Conservation (phyloP, 2,329 filamentous ascomycete genomes). For the Bipolaris cookei region DNA sequence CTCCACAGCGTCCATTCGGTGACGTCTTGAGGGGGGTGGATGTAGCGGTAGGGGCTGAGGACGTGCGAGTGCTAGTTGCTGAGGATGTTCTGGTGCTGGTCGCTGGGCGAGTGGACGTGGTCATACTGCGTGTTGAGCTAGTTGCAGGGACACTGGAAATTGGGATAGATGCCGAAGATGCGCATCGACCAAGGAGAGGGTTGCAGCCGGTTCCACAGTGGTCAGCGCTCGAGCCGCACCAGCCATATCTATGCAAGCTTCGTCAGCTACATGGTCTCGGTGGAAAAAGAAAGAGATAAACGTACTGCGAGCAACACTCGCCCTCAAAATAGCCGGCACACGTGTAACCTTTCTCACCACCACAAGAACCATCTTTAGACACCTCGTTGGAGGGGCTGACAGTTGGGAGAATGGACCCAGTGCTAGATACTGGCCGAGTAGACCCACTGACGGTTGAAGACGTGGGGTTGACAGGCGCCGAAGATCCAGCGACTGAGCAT, state of each 20-base stretch:
- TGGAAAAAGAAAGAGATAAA: neutral
- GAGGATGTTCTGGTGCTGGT: neutral
- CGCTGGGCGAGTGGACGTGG: conserved; percentile 4
- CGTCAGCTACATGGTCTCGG: neutral
- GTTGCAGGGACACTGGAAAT: neutral
- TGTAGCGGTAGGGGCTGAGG: neutral
- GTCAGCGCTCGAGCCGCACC: conserved; percentile 14
- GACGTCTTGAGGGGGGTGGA: neutral
- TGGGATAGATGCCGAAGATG: neutral
- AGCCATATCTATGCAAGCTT: conserved; percentile 6
- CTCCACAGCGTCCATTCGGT: conserved; percentile 6
- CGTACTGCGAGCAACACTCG: conserved; percentile 29
- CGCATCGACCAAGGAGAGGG: conserved; percentile 9
- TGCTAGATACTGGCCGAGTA: neutral
- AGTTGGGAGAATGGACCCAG: neutral
- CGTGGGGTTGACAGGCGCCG: neutral
- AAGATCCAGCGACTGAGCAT: conserved; percentile 8
- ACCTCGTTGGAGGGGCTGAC: conserved; percentile 11
- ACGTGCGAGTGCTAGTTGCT: conserved; percentile 6
- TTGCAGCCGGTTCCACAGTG: conserved; percentile 14
- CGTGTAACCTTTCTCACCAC: conserved; percentile 16
- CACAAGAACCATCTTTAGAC: conserved; percentile 22
- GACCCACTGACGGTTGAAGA: neutral
- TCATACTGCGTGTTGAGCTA: neutral
- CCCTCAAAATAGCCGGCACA: conserved; percentile 24